Evolutionary conservation across 371 early-diverging fungal genomes (phyloP), one percentile per base, ranked within the genome.

Genomic region (Mortierella sp.): DNA sequence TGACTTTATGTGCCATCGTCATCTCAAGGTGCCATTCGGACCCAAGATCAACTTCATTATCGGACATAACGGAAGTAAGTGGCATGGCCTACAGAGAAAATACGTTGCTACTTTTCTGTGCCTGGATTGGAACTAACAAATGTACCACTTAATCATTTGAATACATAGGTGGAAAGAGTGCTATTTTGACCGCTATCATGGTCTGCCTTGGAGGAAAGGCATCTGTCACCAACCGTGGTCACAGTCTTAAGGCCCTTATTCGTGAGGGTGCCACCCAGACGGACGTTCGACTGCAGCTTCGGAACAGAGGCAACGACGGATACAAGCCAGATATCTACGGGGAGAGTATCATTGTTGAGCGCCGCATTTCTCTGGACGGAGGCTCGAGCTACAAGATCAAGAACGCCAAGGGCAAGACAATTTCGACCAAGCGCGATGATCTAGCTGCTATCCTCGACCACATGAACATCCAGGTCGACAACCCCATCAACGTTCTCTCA

Each of bases 1-100:
- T 44, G 97, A 99, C 83, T 99, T 99, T 87, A 97, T 99, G 98
- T 98, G 98, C 84, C 99, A 99, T 88, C 91, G 92, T 51, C 91
- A 91, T 70, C 91, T 97, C 21, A 90, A 91, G 32, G 93, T 98
- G 12, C 88, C 93, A 70, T 92, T 99, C 81, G 94, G 95, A 29
- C 95, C 97, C 3, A 94, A 96, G 75, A 95, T 99, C 80, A 99
- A 99, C 88, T 99, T 99, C 87, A 93, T 99, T 54, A 95, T 96
- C 72, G 99, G 99, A 7, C 96, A 97, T 80, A 99, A 98, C 84
- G 98, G 99, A 78, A 95, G 95, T 94, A 90, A 56, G 93, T 88
- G 5, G 29, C 38, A 63, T 7, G 18, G 63, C 7, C 14, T 21
- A 21, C 16, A 35, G 6, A 21, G 3, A 7, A 38, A 44, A 2